Evolutionary conservation across 1,284 basidiomycete species (phyloP).

Genomic region (Trichosporon asahii): DNA sequence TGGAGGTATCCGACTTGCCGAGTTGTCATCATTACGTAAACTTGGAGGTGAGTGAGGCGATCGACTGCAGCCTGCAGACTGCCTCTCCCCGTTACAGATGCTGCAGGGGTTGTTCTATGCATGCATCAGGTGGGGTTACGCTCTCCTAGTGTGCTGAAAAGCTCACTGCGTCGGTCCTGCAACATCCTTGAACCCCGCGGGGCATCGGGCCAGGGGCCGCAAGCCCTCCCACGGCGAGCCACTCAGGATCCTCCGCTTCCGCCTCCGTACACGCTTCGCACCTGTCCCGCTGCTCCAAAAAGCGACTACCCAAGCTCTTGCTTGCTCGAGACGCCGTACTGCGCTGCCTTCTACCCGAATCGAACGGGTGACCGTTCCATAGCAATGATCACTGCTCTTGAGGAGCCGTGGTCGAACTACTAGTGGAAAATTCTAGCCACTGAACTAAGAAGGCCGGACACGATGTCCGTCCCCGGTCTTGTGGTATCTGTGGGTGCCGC

Average conservation of each 20-base stretch:
- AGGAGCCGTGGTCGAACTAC: background rate
- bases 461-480: background rate
- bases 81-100: no score
- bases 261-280: background rate
- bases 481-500: no score
- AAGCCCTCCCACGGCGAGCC: background rate
- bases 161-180: no score
- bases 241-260: background rate
- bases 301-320: background rate
- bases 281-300: background rate
- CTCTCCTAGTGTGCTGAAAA: no score
- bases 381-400: background rate
- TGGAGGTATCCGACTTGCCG: background rate
- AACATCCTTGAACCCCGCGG: no score
- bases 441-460: constrained; percentile 10
- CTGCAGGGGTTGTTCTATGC: no score
- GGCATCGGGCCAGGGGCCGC: no score
- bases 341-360: constrained; percentile 12
- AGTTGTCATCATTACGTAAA: background rate
- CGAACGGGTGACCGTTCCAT: constrained; percentile 13
- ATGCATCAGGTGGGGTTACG: no score
- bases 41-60: background rate
- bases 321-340: background rate
- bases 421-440: constrained; percentile 14
- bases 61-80: no score